These are phyloP conservation scores for Neurospora sp. DNA, from an alignment of 2,329 filamentous ascomycete species.

Conservation along the genomic window DNA sequence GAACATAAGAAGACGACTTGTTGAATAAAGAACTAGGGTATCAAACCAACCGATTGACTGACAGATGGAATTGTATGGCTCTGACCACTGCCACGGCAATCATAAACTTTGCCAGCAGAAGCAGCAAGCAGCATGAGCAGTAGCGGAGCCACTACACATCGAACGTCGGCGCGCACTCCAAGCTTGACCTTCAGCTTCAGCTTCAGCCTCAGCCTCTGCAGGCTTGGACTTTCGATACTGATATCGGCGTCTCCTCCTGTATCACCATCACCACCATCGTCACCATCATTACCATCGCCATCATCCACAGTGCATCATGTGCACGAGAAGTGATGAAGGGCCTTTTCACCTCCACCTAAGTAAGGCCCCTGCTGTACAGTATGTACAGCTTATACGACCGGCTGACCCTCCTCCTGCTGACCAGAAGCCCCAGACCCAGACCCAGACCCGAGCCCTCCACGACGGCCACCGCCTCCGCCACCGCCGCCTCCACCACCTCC, in stretches of 20 bases:
- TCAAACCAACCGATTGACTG: neutral
- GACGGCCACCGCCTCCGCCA: neutral
- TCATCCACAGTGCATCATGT: no score
- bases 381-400: no score
- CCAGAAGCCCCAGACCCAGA: neutral
- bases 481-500: constrained; percentile 18
- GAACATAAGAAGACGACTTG: neutral
- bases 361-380: neutral
- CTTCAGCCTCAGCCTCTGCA: neutral
- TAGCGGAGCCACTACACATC: neutral
- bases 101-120: neutral
- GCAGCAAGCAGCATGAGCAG: neutral
- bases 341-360: neutral
- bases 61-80: no score
- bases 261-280: neutral
- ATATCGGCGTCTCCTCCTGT: neutral
- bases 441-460: neutral
- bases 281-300: neutral
- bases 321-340: no score
- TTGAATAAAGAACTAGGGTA: neutral
- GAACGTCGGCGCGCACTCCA: neutral
- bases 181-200: neutral
- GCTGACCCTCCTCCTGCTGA: neutral
- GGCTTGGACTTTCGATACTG: neutral
- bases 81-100: neutral